Evolutionary conservation across 352 stramenopile genomes (phyloP).

Genomic region (Saprolegnia parasitica): DNA sequence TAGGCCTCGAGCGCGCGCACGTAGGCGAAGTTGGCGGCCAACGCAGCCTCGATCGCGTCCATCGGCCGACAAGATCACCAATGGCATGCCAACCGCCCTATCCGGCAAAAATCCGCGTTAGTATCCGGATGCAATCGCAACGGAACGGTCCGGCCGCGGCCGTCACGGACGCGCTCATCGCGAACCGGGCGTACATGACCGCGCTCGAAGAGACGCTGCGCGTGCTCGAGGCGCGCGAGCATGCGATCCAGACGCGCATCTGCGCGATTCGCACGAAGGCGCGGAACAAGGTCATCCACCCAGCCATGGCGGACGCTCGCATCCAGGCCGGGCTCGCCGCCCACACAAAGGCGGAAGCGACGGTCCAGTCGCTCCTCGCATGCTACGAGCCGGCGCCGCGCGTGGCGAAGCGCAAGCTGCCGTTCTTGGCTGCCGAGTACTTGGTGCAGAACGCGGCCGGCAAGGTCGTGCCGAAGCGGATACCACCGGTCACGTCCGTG

Average conservation of each 20-base stretch:
- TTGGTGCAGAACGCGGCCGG: background rate
- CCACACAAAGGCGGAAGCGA: no score
- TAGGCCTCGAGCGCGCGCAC: background rate
- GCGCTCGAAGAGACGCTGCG: background rate
- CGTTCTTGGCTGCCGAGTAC: background rate
- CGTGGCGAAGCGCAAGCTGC: background rate
- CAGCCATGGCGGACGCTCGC: background rate
- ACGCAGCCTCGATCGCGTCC: slow-evolving; percentile 2
- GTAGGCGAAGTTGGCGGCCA: slow-evolving; percentile 20
- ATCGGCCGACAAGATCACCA: background rate
- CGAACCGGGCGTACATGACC: slow-evolving; percentile 19
- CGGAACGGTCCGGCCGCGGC: background rate
- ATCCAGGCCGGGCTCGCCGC: no score
- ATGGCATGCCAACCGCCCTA: background rate
- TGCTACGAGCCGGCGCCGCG: no score
- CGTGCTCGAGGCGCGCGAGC: slow-evolving; percentile 2
- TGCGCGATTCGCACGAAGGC: background rate
- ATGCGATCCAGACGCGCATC: slow-evolving; percentile 4
- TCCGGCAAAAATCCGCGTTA: no score
- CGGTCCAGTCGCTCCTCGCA: no score
- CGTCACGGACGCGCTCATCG: slow-evolving; percentile 4
- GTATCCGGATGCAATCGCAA: background rate
- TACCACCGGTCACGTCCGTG: background rate
- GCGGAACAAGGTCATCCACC: background rate
- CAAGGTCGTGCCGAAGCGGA: background rate